These are phyloP conservation scores for Yamadazyma jaroonii DNA, from an alignment of 1,139 yeast genomes.

Conservation along the genomic window DNA sequence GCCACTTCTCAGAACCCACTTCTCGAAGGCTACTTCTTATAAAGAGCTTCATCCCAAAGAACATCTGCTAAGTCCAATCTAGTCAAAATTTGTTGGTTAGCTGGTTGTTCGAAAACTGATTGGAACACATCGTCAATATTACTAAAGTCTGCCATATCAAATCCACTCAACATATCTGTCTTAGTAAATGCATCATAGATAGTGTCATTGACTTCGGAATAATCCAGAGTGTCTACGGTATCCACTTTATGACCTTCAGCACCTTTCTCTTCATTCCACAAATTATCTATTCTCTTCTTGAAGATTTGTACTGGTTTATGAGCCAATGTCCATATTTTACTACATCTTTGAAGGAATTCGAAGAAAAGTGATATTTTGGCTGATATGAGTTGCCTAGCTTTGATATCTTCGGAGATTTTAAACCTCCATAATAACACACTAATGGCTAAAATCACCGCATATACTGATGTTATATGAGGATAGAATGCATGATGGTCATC, in stretches of 20 bases:
- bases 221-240: neutral
- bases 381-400: constrained; percentile 4
- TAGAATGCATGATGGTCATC: constrained; percentile 6
- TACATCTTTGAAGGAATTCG: no score
- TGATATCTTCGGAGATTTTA: neutral
- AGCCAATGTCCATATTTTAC: no score
- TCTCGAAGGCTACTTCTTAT: no score
- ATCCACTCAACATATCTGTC: constrained; percentile 1
- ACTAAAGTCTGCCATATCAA: neutral
- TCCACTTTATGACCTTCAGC: constrained; percentile 4
- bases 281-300: constrained; percentile 7
- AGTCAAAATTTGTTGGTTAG: no score
- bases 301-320: no score
- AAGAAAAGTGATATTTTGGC: neutral
- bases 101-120: constrained; percentile 1
- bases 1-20: no score
- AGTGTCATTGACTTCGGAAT: constrained; percentile 5
- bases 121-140: constrained; percentile 4
- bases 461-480: constrained; percentile 11
- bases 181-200: neutral
- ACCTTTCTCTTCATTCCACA: constrained; percentile 10
- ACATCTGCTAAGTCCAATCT: no score
- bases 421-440: constrained; percentile 12
- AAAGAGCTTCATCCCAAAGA: no score
- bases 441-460: constrained; percentile 11